These are phyloP conservation scores for Tuber umbilicatum DNA, from an alignment of 495 filamentous ascomycete species.

Conservation along the genomic window DNA sequence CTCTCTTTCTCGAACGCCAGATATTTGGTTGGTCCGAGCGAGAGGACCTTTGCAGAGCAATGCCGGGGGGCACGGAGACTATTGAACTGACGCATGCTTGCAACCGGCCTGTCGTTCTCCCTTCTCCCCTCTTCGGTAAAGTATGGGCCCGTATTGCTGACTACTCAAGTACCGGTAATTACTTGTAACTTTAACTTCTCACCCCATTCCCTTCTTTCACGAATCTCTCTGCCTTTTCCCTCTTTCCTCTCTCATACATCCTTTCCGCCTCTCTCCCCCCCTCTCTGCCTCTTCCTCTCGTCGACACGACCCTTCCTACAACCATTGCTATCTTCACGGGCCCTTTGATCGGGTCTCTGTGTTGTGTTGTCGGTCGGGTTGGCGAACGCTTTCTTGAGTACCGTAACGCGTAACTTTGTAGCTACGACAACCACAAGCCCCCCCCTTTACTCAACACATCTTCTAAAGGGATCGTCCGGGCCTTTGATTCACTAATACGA, in stretches of 20 bases:
- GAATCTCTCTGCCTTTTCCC: conserved; percentile 6
- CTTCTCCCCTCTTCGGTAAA: conserved; percentile 11
- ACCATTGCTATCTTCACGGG: conserved; percentile 14
- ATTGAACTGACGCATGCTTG: neutral
- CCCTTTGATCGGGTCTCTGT: conserved; percentile 9
- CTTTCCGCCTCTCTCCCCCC: conserved; percentile 4
- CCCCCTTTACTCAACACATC: conserved; percentile 9
- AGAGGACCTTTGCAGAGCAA: neutral
- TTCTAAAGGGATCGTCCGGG: neutral
- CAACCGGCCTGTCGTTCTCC: conserved; percentile 20
- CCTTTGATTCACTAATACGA: neutral
- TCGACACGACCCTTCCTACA: conserved; percentile 16
- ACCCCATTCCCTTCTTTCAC: conserved; percentile 17
- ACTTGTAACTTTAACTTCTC: conserved; percentile 6
- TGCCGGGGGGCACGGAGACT: neutral
- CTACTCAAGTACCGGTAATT: conserved; percentile 2
- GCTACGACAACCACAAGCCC: conserved; percentile 6
- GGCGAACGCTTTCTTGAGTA: conserved; percentile 28
- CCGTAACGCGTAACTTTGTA: conserved; percentile 19
- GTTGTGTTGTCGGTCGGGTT: conserved; percentile 31
- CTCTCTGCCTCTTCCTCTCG: conserved; percentile 12
- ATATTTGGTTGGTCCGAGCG: neutral
- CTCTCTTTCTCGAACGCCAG: neutral
- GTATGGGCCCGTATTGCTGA: neutral
- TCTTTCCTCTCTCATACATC: conserved; percentile 9